Evolutionary conservation across 345 rosid species (phyloP), one percentile per base, ranked within the genome.

Genomic region (Laguncularia racemosa): DNA sequence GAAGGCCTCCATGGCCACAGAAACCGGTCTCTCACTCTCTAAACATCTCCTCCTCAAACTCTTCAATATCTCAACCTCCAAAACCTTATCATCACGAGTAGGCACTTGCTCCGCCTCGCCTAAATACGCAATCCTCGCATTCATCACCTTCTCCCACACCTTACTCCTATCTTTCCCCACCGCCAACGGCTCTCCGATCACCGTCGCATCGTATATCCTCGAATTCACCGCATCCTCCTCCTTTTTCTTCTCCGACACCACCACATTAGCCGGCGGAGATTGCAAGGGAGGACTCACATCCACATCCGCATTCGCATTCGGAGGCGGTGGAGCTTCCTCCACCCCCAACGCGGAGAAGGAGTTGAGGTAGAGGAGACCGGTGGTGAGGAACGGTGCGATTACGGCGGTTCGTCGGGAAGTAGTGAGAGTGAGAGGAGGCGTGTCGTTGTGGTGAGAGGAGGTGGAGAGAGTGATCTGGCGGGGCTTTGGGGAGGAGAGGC

Each of bases 51-150:
- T 76, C 71, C 61, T 70, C 74, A 88, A 58, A 44, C 63, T 85
- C 84, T 78, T 85, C 5, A 85, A 73, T 54, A 88, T 84, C 66
- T 84, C 81, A 14, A 85, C 85, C 77, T 88, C 98, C 72, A 91
- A 60, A 13, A 75, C 88, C 69, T 80, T 78, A 45, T 91, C 98
- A 13, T 91, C 96, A 52, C 68, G 75, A 1, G 71, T 78, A 28
- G 98, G 96, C 20, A 91, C 98, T 45, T 88, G 98, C 70, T 88
- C 95, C 1, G 96, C 92, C 60, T 91, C 96, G 0, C 95, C 96
- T 12, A 91, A 69, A 65, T 88, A 88, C 57, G 86, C 87, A 52
- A 91, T 73, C 81, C 93, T 77, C 21, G 90, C 86, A 28, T 75
- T 81, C 87, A 81, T 70, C 47, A 88, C 53, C 92, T 81, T 91